phyloP scores from a whole-genome alignment of 805 yeast species.

The Ogataea zsoltii region DNA sequence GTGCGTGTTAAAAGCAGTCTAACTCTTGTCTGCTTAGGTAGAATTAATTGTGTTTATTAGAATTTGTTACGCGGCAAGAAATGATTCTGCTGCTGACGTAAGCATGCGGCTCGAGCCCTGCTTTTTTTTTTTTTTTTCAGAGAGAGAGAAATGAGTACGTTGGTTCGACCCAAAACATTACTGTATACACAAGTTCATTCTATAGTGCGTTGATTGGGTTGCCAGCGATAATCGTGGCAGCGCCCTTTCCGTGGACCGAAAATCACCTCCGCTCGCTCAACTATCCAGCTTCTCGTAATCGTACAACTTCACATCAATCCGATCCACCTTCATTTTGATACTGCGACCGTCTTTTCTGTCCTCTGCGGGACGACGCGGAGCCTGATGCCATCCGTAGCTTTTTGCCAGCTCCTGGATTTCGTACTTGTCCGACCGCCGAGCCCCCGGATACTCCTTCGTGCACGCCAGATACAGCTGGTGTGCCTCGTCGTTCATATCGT shows the following conservation, averaged over 20 bases:
- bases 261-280: neutral
- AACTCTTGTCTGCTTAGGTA: neutral
- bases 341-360: conserved; percentile 1
- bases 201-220: no score
- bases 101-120: no score
- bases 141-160: no score
- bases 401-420: neutral
- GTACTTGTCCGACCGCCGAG: conserved; percentile 1
- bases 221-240: no score
- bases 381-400: conserved; percentile 7
- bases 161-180: no score
- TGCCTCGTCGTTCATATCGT: conserved; percentile 11
- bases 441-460: neutral
- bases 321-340: conserved; percentile 11
- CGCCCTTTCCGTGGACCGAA: no score
- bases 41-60: no score
- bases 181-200: no score
- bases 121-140: no score
- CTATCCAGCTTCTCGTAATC: conserved; percentile 11
- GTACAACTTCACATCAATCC: conserved; percentile 10
- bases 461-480: conserved; percentile 7
- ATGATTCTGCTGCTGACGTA: neutral
- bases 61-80: conserved; percentile 5
- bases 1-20: neutral
- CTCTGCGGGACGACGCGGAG: neutral